Evolutionary conservation across 805 yeast genomes (phyloP).

Genomic region (Ogataea dorogensis): DNA sequence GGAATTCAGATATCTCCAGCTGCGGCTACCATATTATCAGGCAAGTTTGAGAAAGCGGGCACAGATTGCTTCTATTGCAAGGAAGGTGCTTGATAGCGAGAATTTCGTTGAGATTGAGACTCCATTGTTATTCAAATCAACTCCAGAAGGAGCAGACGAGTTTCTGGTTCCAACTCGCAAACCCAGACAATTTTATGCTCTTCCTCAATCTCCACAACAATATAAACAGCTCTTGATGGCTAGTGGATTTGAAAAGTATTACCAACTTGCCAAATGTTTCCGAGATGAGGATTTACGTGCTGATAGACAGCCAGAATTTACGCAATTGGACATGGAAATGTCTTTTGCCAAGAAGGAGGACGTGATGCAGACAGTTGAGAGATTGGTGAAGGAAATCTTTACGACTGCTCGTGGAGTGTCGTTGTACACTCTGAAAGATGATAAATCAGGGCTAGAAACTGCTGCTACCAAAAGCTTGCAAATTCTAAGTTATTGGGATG

Average conservation of each 20-base stretch:
- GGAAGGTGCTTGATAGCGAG: conserved; percentile 36
- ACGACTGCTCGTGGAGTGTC: conserved; percentile 37
- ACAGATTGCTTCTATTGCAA: conserved; percentile 45
- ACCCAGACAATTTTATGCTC: conserved; percentile 65
- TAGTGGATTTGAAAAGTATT: conserved; percentile 82
- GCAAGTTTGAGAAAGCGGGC: conserved; percentile 56
- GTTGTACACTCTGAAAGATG: conserved; percentile 21
- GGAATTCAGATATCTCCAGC: conserved; percentile 76
- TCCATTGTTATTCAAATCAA: conserved; percentile 87
- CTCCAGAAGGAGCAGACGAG: conserved; percentile 98
- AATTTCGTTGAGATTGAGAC: conserved; percentile 86
- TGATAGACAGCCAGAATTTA: conserved; percentile 97
- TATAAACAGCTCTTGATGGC: conserved; percentile 95
- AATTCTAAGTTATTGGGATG: conserved; percentile 63
- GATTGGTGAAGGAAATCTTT: conserved; percentile 58
- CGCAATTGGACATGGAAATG: conserved; percentile 96
- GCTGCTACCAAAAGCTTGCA: conserved; percentile 19
- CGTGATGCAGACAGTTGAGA: conserved; percentile 64
- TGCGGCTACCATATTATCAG: conserved; percentile 61
- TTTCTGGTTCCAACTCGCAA: conserved; percentile 89
- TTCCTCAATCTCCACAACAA: conserved; percentile 98
- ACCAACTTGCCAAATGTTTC: conserved; percentile 90
- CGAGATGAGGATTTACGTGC: conserved; percentile 94
- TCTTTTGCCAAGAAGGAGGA: conserved; percentile 69
- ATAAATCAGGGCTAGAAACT: conserved; percentile 1